Evolutionary conservation across 192 early-diverging fungal species (phyloP), one percentile per base, ranked within the genome.

Genomic region (Spinellus fusiger): DNA sequence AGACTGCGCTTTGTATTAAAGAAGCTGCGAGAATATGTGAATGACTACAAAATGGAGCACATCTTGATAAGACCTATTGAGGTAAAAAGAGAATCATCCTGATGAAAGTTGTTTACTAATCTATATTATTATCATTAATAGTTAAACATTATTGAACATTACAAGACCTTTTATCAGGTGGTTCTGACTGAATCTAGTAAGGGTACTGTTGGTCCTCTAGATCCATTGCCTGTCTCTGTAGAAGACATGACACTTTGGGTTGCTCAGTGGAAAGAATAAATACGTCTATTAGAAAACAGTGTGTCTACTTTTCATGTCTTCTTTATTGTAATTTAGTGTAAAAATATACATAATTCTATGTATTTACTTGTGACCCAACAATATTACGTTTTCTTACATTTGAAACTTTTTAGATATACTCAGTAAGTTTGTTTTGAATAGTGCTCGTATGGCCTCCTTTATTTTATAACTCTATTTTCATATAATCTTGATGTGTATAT

Each of bases 31-130:
- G 82, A 83, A 53, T 91, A 91, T 70, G 33, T 93, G 15, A 84
- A 87, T 20, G 91, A 93, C 65, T 58, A 64, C 28, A 87, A 84
- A 59, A 93, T 88, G n/a, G 88, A 91, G 68, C 69, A 66, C 23
- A 83, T 90, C 8, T 74, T 93, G 34, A 74, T 90, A 32, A 70
- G 77, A 7, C 85, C 89, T 23, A 86, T 91, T 33, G 82, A 80
- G 73, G 90, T 86, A 76, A 28, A 29, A 0, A 46, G 40, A 46
- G 22, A 26, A 26, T 44, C 22, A 48, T 48, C 7, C 18, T 16
- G 4, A 48, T 48, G 18, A 32, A 18, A 31, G 29, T 18, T n/a
- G 20, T 35, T 22, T 20, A 8, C 34, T 3, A 22, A 8, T 33
- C 12, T 55, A 20, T 28, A 4, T 54, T 1, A 7, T 55, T 23